These are phyloP conservation scores for Claviceps sp. DNA, from an alignment of 2,329 filamentous ascomycete genomes.

Conservation along the genomic window DNA sequence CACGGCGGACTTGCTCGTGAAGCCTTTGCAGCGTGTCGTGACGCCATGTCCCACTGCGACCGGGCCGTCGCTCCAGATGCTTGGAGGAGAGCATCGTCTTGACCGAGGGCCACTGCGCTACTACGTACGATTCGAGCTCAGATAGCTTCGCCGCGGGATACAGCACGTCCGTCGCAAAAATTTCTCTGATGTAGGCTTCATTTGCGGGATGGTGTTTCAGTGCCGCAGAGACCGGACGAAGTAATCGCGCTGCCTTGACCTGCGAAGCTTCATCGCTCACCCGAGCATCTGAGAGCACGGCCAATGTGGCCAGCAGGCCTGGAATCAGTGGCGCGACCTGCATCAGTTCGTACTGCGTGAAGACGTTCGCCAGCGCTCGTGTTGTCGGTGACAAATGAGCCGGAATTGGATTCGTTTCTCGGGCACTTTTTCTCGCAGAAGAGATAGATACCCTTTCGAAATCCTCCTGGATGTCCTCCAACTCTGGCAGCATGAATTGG, in stretches of 20 bases:
- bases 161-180: constrained; percentile 8
- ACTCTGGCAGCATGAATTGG: constrained; percentile 18
- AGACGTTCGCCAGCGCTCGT: constrained; percentile 17
- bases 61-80: constrained; percentile 12
- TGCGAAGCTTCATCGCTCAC: constrained; percentile 6
- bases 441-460: neutral
- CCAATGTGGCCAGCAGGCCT: constrained; percentile 19
- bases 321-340: constrained; percentile 16
- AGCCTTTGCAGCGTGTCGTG: constrained; percentile 8
- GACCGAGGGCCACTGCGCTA: constrained; percentile 16
- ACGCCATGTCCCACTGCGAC: neutral
- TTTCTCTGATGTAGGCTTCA: constrained; percentile 9
- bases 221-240: constrained; percentile 15
- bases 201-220: constrained; percentile 10
- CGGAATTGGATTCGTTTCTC: neutral
- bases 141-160: constrained; percentile 10
- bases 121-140: constrained; percentile 15
- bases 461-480: constrained; percentile 15
- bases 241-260: constrained; percentile 15
- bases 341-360: constrained; percentile 16
- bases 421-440: neutral
- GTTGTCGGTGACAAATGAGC: constrained; percentile 6
- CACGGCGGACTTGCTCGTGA: constrained; percentile 17
- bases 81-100: constrained; percentile 12
- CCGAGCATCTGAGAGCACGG: constrained; percentile 17